Evolutionary conservation across 208 protist species (phyloP).

Genomic region (Trypanosoma melophagium): DNA sequence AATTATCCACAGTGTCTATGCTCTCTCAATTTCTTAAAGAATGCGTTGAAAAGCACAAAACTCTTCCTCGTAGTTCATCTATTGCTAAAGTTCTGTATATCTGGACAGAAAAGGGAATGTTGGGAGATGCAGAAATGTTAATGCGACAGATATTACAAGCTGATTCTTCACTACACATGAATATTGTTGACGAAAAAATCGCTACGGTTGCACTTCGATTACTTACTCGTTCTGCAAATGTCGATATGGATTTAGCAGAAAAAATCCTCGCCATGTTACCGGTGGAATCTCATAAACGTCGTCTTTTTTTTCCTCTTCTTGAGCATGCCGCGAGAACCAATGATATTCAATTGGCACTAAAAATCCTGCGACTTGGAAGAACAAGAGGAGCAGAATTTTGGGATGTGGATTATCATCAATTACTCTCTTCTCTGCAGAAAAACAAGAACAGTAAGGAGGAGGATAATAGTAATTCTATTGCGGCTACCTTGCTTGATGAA

Average conservation of each 20-base stretch:
- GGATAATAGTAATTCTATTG: no score
- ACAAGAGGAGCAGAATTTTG: slow-evolving; percentile 65
- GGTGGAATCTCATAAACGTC: slow-evolving; percentile 48
- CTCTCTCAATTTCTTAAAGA: slow-evolving; percentile 46
- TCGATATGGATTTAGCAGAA: slow-evolving; percentile 33
- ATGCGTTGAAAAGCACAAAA: slow-evolving; percentile 41
- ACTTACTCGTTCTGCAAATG: slow-evolving; percentile 21
- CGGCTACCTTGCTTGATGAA: slow-evolving; percentile 20
- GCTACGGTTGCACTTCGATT: slow-evolving; percentile 69
- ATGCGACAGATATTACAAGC: slow-evolving; percentile 33
- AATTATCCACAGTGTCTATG: slow-evolving; percentile 10
- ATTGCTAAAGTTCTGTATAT: slow-evolving; percentile 64
- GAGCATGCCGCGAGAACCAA: slow-evolving; percentile 33
- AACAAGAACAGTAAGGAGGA: background rate
- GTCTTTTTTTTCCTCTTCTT: slow-evolving; percentile 69
- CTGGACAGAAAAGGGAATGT: slow-evolving; percentile 38
- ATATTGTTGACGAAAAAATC: slow-evolving; percentile 68
- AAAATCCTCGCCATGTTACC: slow-evolving; percentile 52
- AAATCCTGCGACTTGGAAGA: slow-evolving; percentile 40
- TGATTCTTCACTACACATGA: slow-evolving; percentile 17
- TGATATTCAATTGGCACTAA: slow-evolving; percentile 41
- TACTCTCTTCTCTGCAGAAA: slow-evolving; percentile 43
- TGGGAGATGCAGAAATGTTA: slow-evolving; percentile 33
- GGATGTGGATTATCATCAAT: slow-evolving; percentile 72
- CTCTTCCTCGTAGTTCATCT: slow-evolving; percentile 52